Conservation (phyloP, 495 filamentous ascomycete species). For the Podospora tetraspora region DNA sequence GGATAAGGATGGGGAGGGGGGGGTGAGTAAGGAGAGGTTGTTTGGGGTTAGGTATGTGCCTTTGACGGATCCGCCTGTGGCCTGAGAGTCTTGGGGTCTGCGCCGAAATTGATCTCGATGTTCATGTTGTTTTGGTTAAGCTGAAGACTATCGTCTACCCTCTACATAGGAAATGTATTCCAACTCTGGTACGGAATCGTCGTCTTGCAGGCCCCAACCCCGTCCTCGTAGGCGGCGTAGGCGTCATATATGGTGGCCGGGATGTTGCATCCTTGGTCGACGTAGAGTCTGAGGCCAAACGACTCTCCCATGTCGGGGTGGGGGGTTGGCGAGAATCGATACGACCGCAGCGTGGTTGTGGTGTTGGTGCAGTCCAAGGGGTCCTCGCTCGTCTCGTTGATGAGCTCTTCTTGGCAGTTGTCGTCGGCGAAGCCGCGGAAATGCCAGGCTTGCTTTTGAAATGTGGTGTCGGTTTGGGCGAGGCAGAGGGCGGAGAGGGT, state of each 20-base stretch:
- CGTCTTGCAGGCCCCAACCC: neutral
- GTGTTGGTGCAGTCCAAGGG: neutral
- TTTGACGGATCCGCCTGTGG: conserved; percentile 84
- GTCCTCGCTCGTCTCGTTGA: neutral
- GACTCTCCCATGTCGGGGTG: neutral
- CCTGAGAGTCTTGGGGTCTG: too few species aligned
- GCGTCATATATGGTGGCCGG: neutral
- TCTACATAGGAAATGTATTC: neutral
- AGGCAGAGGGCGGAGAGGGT: neutral
- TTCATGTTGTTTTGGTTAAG: too few species aligned
- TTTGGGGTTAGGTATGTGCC: conserved; percentile 92
- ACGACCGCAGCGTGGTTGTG: neutral
- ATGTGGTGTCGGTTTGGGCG: neutral
- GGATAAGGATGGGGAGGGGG: conserved; percentile 78
- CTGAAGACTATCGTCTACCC: too few species aligned
- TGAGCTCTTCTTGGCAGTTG: neutral
- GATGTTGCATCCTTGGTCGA: neutral
- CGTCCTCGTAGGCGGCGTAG: neutral
- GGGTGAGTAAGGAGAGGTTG: conserved; percentile 64
- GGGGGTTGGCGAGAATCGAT: neutral
- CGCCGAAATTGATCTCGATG: too few species aligned
- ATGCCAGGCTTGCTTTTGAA: neutral
- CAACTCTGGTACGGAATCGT: neutral
- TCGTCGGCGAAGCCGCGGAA: neutral
- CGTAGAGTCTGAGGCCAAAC: neutral